Conservation (phyloP, 805 yeast genomes). For the Ogataea angusta region DNA sequence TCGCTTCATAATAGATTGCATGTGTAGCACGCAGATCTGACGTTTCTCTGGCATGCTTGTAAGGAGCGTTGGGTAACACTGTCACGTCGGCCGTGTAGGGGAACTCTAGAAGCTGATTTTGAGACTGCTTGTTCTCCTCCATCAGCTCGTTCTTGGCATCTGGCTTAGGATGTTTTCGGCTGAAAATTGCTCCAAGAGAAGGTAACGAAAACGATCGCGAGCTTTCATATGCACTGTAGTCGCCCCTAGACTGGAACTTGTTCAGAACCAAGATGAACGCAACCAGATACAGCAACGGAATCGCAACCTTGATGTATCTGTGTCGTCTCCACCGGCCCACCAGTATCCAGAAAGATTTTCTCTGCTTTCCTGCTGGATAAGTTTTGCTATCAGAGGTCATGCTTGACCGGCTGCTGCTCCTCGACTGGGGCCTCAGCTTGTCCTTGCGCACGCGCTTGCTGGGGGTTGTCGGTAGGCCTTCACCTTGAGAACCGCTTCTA, state of each 20-base stretch:
- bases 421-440: constrained; percentile 13
- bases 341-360: constrained; percentile 10
- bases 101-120: constrained; percentile 21
- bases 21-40: constrained; percentile 36
- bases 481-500: constrained; percentile 3
- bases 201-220: constrained; percentile 1
- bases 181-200: constrained; percentile 2
- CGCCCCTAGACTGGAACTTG: constrained; percentile 4
- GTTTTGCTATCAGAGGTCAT: constrained; percentile 4
- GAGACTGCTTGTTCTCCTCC: constrained; percentile 17
- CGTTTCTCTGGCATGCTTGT: constrained; percentile 33
- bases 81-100: constrained; percentile 31
- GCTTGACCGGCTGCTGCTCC: constrained; percentile 13
- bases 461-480: constrained; percentile 1
- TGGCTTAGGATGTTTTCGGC: constrained; percentile 9
- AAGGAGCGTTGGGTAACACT: constrained; percentile 39
- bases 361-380: constrained; percentile 7
- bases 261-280: constrained; percentile 15
- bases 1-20: constrained; percentile 33
- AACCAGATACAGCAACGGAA: constrained; percentile 21
- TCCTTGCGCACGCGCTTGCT: constrained; percentile 11
- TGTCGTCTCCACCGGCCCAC: constrained; percentile 17
- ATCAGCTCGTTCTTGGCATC: constrained; percentile 19
- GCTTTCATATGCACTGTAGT: not conserved
- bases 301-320: constrained; percentile 13